Base-by-base conservation (phyloP, 1,139 yeast genomes). In the Geotrichum klebahnii region DNA sequence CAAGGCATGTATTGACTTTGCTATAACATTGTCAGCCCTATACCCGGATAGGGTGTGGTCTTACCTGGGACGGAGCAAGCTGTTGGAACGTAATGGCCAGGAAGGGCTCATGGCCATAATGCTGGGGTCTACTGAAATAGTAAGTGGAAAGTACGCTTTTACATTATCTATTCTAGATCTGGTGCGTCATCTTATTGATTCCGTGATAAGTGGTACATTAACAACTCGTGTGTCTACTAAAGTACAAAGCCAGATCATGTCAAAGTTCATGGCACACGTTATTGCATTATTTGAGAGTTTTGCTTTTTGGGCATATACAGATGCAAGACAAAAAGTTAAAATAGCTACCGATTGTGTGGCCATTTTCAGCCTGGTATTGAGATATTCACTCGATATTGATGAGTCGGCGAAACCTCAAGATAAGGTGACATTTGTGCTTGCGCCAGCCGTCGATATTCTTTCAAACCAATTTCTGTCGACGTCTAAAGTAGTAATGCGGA, bases 41-140 rank as follows among this genome's bases (percentile, higher is more conserved):
- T 76, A 75, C 42, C 79, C 95, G 0, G 76, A 77, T 55, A 71
- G 89, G 55, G 84, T 89, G 2, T 89, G 96, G 96, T 78, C 89
- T 0, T 85, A 81, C 60, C 67, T 89, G 16, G 76, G 81, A 16
- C 79, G 81, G 50, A 83, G 95, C 1, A 77, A 80, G 19, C 68
- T 88, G 24, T 69, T 87, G 2, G 81, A 84, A 14, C 75, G 76
- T 47, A 77, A 79, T 53, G 88, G 89, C 0, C 80, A 79, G 57
- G 88, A 86, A 47, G 92, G 94, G 0, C 68, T 81, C 46, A 80
- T 82, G 0, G 67, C 80, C 0, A 74, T 76, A 0, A 73, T 87
- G 6, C 72, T 87, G 50, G 90, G 92, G 2, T 77, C 90, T 2
- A 76, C 81, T 24, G 97, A 89, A 66, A 77, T 82, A 66, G 81